A percentile compares a stretch with the other conserved stretches of the same genome.
These are phyloP conservation scores for Alternaria sp. DNA, from an alignment of 2,329 filamentous ascomycete species.

Conservation along the genomic window DNA sequence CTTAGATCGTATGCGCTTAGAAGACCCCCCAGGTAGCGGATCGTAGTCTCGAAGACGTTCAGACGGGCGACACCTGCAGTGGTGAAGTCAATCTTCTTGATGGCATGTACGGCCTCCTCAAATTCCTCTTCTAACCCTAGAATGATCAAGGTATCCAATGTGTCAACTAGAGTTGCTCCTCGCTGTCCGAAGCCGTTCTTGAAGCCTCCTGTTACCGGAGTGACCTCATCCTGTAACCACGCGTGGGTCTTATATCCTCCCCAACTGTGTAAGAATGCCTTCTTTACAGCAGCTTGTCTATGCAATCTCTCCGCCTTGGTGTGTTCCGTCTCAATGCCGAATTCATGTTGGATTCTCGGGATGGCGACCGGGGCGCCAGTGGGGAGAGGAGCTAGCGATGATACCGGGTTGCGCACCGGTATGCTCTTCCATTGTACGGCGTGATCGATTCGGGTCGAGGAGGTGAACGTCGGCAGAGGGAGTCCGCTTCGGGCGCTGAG, in stretches of 20 bases:
- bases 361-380: constrained; percentile 37
- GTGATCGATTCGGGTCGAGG: constrained; percentile 33
- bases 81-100: constrained; percentile 62
- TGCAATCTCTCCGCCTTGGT: constrained; percentile 39
- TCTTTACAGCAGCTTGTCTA: constrained; percentile 45
- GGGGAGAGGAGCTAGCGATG: constrained; percentile 42
- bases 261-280: constrained; percentile 51
- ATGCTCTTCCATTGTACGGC: constrained; percentile 46
- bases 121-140: constrained; percentile 67
- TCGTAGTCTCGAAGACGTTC: constrained; percentile 52
- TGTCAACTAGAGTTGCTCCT: constrained; percentile 66
- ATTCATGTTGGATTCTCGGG: constrained; percentile 48
- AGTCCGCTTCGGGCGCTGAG: constrained; percentile 25
- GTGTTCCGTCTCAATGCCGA: constrained; percentile 43
- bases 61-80: constrained; percentile 44
- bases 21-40: constrained; percentile 49
- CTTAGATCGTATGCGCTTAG: constrained; percentile 48
- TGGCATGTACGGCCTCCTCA: constrained; percentile 58
- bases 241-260: constrained; percentile 60
- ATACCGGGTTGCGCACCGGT: constrained; percentile 38
- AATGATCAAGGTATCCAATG: constrained; percentile 67
- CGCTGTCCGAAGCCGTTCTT: constrained; percentile 62
- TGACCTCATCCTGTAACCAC: constrained; percentile 61
- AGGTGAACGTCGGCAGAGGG: constrained; percentile 29
- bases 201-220: constrained; percentile 56